Evolutionary conservation across 768 basidiomycete genomes (phyloP).

Genomic region (Phanerochaete carnosa): DNA sequence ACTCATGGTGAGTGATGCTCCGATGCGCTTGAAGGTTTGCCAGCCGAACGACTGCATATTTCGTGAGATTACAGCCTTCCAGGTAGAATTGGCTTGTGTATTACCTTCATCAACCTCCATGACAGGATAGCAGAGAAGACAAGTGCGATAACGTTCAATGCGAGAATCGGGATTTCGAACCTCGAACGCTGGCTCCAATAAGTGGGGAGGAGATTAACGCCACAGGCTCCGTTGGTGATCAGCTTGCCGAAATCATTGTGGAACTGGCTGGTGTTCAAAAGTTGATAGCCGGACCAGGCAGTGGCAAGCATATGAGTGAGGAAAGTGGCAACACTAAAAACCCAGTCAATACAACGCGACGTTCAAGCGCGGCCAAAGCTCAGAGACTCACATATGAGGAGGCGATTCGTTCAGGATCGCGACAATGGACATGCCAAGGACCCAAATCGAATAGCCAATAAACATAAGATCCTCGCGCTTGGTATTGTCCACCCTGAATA

Average conservation of each 20-base stretch:
- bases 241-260: constrained; percentile 50
- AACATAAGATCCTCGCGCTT: constrained; percentile 78
- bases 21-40: constrained; percentile 87
- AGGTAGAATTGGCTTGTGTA: neutral
- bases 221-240: constrained; percentile 65
- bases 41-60: constrained; percentile 63
- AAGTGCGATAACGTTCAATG: constrained; percentile 58
- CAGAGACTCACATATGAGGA: constrained; percentile 53
- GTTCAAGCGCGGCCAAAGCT: neutral
- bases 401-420: constrained; percentile 75
- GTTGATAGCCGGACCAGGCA: constrained; percentile 68
- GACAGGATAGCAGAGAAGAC: constrained; percentile 61
- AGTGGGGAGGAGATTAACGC: constrained; percentile 47
- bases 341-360: neutral
- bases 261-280: constrained; percentile 57
- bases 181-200: constrained; percentile 63
- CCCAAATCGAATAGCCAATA: constrained; percentile 78
- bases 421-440: constrained; percentile 72
- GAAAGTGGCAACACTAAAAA: constrained; percentile 53
- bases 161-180: constrained; percentile 65
- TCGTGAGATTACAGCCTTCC: neutral
- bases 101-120: constrained; percentile 73
- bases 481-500: constrained; percentile 58
- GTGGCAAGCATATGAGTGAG: constrained; percentile 73
- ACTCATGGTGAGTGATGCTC: constrained; percentile 71